Conservation (phyloP, 2,329 filamentous ascomycete genomes). For the Fusarium begoniae region DNA sequence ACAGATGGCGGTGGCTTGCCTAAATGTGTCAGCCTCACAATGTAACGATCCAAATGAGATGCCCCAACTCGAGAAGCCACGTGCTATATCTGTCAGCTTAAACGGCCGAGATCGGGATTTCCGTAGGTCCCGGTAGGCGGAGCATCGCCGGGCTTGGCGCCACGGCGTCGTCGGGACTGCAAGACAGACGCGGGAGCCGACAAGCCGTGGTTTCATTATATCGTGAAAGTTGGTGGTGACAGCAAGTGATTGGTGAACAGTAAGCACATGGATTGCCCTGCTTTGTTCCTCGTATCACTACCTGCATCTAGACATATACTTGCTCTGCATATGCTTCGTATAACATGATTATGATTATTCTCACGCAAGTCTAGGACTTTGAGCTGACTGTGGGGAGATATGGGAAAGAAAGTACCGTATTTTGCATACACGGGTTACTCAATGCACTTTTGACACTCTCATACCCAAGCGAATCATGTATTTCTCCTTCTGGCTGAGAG, state of each 20-base stretch:
- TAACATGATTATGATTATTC: background rate
- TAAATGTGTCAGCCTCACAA: constrained; percentile 18
- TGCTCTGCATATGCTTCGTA: background rate
- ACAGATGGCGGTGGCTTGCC: constrained; percentile 7
- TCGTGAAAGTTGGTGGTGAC: background rate
- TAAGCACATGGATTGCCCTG: constrained; percentile 15
- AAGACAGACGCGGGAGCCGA: background rate
- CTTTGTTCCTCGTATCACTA: constrained; percentile 10
- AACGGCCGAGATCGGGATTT: constrained; percentile 4
- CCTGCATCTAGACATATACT: background rate
- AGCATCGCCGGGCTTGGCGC: constrained; percentile 24
- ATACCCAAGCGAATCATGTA: background rate
- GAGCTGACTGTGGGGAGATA: constrained; percentile 8
- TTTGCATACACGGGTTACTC: constrained; percentile 1
- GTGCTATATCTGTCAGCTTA: background rate
- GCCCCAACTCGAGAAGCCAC: background rate
- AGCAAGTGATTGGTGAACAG: background rate
- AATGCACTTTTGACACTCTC: background rate
- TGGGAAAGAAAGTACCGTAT: background rate
- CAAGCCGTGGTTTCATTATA: background rate
- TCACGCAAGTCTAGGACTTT: background rate
- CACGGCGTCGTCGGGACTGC: constrained; percentile 26
- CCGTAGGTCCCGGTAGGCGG: constrained; percentile 3
- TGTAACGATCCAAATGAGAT: constrained; percentile 17
- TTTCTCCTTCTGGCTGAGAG: background rate